Conservation (phyloP, 1,284 basidiomycete species). For the Naganishia liquefaciens region DNA sequence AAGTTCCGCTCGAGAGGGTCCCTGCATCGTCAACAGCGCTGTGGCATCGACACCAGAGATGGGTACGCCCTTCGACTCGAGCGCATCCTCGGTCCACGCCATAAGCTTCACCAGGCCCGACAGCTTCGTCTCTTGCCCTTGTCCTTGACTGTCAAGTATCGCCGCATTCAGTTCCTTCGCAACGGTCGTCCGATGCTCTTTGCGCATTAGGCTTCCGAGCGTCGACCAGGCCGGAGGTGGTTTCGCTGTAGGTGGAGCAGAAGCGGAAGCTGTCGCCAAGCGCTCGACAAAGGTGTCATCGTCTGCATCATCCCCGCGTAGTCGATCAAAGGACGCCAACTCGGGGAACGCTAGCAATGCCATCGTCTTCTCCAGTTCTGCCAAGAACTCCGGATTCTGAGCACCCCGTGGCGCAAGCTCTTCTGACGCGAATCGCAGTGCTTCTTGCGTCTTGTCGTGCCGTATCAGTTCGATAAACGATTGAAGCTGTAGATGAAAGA, state of each 20-base stretch:
- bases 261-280: background rate
- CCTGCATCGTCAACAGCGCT: slow-evolving; percentile 20
- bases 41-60: slow-evolving; percentile 34
- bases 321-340: slow-evolving; percentile 55
- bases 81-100: slow-evolving; percentile 80
- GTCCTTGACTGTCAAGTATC: slow-evolving; percentile 85
- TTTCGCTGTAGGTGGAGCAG: slow-evolving; percentile 16
- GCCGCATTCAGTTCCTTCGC: slow-evolving; percentile 90
- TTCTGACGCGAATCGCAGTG: slow-evolving; percentile 84
- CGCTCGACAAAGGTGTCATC: slow-evolving; percentile 1
- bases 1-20: slow-evolving; percentile 4
- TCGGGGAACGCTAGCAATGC: slow-evolving; percentile 82
- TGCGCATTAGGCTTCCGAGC: slow-evolving; percentile 65
- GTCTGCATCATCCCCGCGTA: slow-evolving; percentile 3
- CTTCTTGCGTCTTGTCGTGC: slow-evolving; percentile 72
- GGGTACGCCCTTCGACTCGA: slow-evolving; percentile 60
- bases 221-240: slow-evolving; percentile 46
- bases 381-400: slow-evolving; percentile 88
- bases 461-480: slow-evolving; percentile 91
- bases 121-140: slow-evolving; percentile 89
- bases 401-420: slow-evolving; percentile 93
- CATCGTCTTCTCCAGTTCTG: slow-evolving; percentile 93
- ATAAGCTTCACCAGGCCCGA: slow-evolving; percentile 80
- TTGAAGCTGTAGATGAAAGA: slow-evolving; percentile 87
- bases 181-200: slow-evolving; percentile 84